Evolutionary conservation across 805 yeast species (phyloP), one percentile per base, ranked within the genome.

Genomic region (Komagataella phaffii): DNA sequence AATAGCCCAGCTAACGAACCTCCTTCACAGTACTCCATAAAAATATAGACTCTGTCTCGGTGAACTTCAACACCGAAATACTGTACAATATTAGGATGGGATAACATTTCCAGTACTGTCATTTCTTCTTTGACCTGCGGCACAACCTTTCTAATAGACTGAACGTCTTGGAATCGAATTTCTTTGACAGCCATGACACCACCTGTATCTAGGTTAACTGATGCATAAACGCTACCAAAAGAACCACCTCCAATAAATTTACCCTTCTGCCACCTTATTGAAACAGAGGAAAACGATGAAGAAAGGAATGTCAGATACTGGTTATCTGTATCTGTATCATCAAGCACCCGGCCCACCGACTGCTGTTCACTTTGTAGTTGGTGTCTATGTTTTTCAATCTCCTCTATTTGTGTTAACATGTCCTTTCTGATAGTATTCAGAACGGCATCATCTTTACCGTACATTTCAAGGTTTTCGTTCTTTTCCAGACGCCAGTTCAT

Each of bases 31-130:
- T 79, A 90, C 67, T 93, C 99, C 99, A 93, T 93, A 64, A 93
- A 93, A 36, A 93, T 83, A 64, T 88, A 90, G 17, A 93, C 97
- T 56, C 87, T 80, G 65, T 93, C 98, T 51, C 97, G 77, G 66
- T 93, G 98, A 5, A 93, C 97, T 65, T 93, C 98, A 44, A 93
- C 96, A 50, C 99, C 99, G 61, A 81, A 90, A 64, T 91, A 93
- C 63, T 90, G 96, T 5, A 93, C 98, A 58, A 93, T 85, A 62
- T 93, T 93, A 7, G 98, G 98, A 67, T 93, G 99, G 55, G 89
- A 85, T 54, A 93, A 72, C 85, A 89, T 87, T 68, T 93, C 98
- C 58, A 93, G 69, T 1, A 91, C 96, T 0, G 95, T 85, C 97
- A 93, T 91, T 63, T 93, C 99, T 58, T 90, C 97, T 63, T 88